Conservation (phyloP, 345 rosid genomes). For the Cochlearia excelsa region DNA sequence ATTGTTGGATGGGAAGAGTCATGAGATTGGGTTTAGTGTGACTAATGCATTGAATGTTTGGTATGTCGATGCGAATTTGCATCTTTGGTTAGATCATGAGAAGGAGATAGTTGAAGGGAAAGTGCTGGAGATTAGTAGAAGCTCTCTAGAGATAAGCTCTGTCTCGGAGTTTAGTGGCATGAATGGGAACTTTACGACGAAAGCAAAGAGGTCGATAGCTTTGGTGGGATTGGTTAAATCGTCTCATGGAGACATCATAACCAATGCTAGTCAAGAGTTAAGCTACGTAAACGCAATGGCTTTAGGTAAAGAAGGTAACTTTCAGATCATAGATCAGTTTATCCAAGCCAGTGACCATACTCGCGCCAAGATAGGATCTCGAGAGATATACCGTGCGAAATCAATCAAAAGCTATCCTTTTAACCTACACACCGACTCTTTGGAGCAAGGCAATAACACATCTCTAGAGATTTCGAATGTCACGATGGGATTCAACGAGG, state of each 20-base stretch:
- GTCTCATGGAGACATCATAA: slow-evolving; percentile 59
- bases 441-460: slow-evolving; percentile 44
- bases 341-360: slow-evolving; percentile 53
- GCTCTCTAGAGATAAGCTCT: slow-evolving; percentile 41
- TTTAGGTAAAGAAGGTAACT: slow-evolving; percentile 45
- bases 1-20: slow-evolving; percentile 63
- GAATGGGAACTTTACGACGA: slow-evolving; percentile 56
- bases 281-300: slow-evolving; percentile 56
- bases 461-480: slow-evolving; percentile 39
- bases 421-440: slow-evolving; percentile 34
- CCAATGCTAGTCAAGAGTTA: slow-evolving; percentile 48
- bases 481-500: slow-evolving; percentile 57
- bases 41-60: slow-evolving; percentile 81
- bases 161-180: slow-evolving; percentile 45
- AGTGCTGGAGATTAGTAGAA: slow-evolving; percentile 45
- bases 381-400: slow-evolving; percentile 23
- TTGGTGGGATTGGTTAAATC: slow-evolving; percentile 63
- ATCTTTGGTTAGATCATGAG: slow-evolving; percentile 67
- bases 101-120: slow-evolving; percentile 50
- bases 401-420: slow-evolving; percentile 54
- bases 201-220: slow-evolving; percentile 50
- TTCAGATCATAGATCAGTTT: slow-evolving; percentile 61
- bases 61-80: slow-evolving; percentile 84
- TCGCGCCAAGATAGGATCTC: slow-evolving; percentile 33
- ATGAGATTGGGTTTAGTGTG: slow-evolving; percentile 59